Evolutionary conservation across 768 basidiomycete genomes (phyloP).

Genomic region (Psilocybe azurescens): DNA sequence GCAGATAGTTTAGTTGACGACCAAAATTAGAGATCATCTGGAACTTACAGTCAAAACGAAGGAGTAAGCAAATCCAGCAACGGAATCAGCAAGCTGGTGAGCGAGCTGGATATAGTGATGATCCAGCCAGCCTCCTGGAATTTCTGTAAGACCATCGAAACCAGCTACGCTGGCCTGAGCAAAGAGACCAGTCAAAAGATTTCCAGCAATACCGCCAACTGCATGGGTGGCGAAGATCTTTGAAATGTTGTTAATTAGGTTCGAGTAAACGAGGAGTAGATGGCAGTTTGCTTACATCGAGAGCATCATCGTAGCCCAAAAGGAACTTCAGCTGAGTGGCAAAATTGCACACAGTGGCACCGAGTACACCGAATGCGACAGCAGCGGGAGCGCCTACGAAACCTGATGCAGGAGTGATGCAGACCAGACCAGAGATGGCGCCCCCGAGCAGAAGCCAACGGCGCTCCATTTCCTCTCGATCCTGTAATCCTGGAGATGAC

Average conservation of each 20-base stretch:
- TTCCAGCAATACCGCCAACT: slow-evolving; percentile 81
- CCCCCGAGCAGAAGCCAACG: slow-evolving; percentile 96
- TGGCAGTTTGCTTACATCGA: slow-evolving; percentile 62
- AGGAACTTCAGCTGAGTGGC: slow-evolving; percentile 95
- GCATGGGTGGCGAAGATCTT: slow-evolving; percentile 90
- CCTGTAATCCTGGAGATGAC: slow-evolving; percentile 72
- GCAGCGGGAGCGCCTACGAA: slow-evolving; percentile 84
- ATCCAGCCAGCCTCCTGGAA: slow-evolving; percentile 89
- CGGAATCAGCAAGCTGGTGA: slow-evolving; percentile 81
- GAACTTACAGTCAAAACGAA: slow-evolving; percentile 74
- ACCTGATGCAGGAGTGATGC: slow-evolving; percentile 87
- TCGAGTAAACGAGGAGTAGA: neutral
- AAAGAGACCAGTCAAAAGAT: slow-evolving; percentile 87
- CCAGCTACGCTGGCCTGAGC: slow-evolving; percentile 80
- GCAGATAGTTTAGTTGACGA: neutral
- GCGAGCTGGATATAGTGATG: slow-evolving; percentile 83
- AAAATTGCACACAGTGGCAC: slow-evolving; percentile 88
- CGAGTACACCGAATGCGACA: slow-evolving; percentile 84
- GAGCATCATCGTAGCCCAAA: slow-evolving; percentile 75
- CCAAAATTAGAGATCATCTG: slow-evolving; percentile 19
- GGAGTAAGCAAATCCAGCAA: slow-evolving; percentile 68
- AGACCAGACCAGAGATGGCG: slow-evolving; percentile 88
- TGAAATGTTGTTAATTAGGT: neutral
- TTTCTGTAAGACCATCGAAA: slow-evolving; percentile 73
- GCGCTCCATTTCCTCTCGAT: slow-evolving; percentile 93